These are phyloP conservation scores for Phialocephala sp. DNA, from an alignment of 2,329 filamentous ascomycete species.

Conservation along the genomic window DNA sequence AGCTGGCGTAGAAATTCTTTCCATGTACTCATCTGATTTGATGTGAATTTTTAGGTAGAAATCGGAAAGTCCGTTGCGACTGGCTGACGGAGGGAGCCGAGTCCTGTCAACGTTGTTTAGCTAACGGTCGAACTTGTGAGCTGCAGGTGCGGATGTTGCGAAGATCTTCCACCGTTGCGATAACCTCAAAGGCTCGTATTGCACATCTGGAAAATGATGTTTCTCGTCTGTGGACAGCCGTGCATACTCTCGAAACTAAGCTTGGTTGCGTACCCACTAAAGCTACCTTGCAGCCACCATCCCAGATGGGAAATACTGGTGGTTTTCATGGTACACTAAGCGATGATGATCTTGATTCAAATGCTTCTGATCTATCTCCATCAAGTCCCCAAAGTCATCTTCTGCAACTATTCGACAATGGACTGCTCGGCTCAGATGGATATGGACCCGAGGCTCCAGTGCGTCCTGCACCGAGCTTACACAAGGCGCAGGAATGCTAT, in stretches of 20 bases:
- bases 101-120: constrained; percentile 14
- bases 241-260: constrained; percentile 14
- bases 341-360: constrained; percentile 17
- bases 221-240: constrained; percentile 14
- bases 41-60: constrained; percentile 13
- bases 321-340: constrained; percentile 11
- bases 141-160: constrained; percentile 13
- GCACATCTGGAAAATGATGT: constrained; percentile 18
- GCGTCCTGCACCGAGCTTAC: neutral
- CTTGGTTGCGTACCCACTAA: constrained; percentile 1
- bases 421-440: constrained; percentile 10
- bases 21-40: neutral
- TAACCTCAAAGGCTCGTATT: constrained; percentile 12
- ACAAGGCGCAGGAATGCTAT: neutral
- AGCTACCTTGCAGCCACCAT: neutral
- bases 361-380: constrained; percentile 13
- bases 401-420: constrained; percentile 18
- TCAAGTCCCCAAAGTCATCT: constrained; percentile 15
- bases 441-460: neutral
- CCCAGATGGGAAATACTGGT: neutral
- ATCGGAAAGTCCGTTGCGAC: constrained; percentile 20
- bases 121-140: constrained; percentile 16
- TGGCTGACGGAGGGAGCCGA: constrained; percentile 15
- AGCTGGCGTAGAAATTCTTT: neutral
- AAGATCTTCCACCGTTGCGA: constrained; percentile 9